These are phyloP conservation scores for Leishmania amazonensis DNA, from an alignment of 208 protist genomes.

Conservation along the genomic window DNA sequence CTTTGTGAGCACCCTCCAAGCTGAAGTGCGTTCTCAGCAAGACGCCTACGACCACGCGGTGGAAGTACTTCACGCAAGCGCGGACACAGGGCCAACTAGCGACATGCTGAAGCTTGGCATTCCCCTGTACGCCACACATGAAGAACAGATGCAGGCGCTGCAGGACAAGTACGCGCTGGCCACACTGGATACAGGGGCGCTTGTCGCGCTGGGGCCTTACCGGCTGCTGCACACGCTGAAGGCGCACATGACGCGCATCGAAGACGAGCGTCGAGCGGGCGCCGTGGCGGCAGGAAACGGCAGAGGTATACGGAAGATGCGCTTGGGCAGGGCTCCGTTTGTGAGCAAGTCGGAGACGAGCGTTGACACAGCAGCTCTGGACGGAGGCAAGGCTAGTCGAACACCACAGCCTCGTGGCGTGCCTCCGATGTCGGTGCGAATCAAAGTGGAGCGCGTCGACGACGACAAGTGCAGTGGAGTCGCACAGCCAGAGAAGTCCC, in stretches of 20 bases:
- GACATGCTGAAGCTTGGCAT: neutral
- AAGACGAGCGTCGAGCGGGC: conserved; percentile 22
- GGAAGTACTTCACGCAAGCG: conserved; percentile 9
- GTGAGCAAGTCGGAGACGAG: conserved; percentile 1
- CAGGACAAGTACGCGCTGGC: conserved; percentile 1
- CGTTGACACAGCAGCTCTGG: neutral
- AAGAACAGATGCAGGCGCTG: conserved; percentile 10
- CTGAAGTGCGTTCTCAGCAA: conserved; percentile 44
- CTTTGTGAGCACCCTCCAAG: conserved; percentile 20
- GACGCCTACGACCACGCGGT: conserved; percentile 33
- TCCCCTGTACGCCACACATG: conserved; percentile 7
- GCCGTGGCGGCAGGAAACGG: conserved; percentile 24
- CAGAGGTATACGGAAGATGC: neutral
- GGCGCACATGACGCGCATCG: conserved; percentile 18
- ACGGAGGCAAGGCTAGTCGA: neutral
- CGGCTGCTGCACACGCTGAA: conserved; percentile 12
- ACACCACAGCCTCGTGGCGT: neutral
- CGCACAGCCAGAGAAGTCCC: neutral
- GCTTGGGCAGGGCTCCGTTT: no score
- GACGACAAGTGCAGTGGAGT: neutral
- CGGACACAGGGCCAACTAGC: conserved; percentile 1
- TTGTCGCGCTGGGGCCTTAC: conserved; percentile 20
- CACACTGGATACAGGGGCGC: conserved; percentile 9
- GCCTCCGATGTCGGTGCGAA: neutral
- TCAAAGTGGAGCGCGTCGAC: conserved; percentile 1